Evolutionary conservation across 306 rosid genomes (phyloP), one percentile per base, ranked within the genome.

Genomic region (Fragaria iinumae): DNA sequence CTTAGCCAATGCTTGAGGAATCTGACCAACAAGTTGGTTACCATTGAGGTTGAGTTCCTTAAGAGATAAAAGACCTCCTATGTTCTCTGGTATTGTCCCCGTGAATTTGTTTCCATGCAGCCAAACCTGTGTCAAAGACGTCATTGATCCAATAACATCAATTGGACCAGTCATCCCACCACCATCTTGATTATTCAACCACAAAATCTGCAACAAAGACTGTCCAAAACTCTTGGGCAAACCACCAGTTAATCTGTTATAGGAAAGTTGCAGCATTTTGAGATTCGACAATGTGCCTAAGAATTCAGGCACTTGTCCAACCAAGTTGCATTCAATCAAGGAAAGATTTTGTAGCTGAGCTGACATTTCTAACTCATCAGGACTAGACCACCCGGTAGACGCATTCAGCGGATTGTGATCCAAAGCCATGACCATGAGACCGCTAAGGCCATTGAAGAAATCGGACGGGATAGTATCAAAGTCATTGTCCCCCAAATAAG

Each of bases 101-200:
- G 87, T 79, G 74, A 93, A 90, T 27, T 78, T 81, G 86, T 93
- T 93, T 50, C 98, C 98, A 82, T 90, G 98, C 29, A 93, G 76
- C 98, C 96, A 93, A 76, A 85, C 73, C n/a, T 85, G 89, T 39
- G 87, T 81, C 75, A 93, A 79, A 45, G 78, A 81, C 34, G 85
- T 67, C 98, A 90, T 90, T 60, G 93, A 85, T 21, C 88, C 76
- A 75, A 89, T 74, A 32, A 85, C 89, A 80, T 85, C 90, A 38
- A 93, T 85, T 29, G 88, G 77, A 74, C 98, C 96, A 0, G 83
- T 70, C 74, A 93, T 74, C 20, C 94, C 94, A 0, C 67, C 90
- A 5, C 88, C 87, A 56, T 78, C 83, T 85, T 90, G 98, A 77
- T 90, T 76, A 71, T 93, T 93, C 83, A 93, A 78, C 98, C 98